phyloP scores from a whole-genome alignment of 371 early-diverging fungal genomes.

The Ordospora pajunii region DNA sequence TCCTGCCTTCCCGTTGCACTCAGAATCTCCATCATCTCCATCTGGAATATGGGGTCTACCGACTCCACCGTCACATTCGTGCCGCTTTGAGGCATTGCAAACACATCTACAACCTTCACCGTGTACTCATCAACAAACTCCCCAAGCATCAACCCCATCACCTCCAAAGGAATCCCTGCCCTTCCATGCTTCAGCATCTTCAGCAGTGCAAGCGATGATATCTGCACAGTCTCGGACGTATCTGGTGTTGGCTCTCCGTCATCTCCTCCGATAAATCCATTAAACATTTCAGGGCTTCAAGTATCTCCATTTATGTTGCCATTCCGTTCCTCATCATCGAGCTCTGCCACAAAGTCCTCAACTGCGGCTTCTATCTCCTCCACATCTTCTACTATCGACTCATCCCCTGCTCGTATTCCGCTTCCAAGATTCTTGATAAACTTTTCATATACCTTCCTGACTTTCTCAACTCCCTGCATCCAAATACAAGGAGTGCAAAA shows the following conservation, averaged over 20 bases:
- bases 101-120: constrained; percentile 96
- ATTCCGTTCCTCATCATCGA: not conserved
- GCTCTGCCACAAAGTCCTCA: not conserved
- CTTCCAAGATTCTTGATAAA: not conserved
- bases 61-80: constrained; percentile 98
- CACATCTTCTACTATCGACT: not conserved
- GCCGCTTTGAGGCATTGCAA: constrained; percentile 99
- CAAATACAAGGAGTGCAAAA: not conserved
- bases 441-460: not conserved
- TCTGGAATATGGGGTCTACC: constrained; percentile 97
- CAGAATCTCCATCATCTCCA: constrained; percentile 99
- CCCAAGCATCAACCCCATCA: constrained; percentile 99
- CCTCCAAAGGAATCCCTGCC: constrained; percentile 99
- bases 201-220: constrained; percentile 90
- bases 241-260: constrained; percentile 64
- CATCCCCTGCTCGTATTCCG: not conserved
- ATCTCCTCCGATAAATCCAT: constrained; percentile 15
- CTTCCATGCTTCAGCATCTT: constrained; percentile 78
- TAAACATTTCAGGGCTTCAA: constrained; percentile 20
- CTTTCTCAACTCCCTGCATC: not conserved
- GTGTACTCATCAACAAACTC: constrained; percentile 99
- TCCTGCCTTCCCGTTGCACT: constrained; percentile 95
- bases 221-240: constrained; percentile 95
- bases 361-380: not conserved
- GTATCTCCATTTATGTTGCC: not conserved